These are phyloP conservation scores for Yamadazyma nakazawae DNA, from an alignment of 805 yeast genomes.

Conservation along the genomic window DNA sequence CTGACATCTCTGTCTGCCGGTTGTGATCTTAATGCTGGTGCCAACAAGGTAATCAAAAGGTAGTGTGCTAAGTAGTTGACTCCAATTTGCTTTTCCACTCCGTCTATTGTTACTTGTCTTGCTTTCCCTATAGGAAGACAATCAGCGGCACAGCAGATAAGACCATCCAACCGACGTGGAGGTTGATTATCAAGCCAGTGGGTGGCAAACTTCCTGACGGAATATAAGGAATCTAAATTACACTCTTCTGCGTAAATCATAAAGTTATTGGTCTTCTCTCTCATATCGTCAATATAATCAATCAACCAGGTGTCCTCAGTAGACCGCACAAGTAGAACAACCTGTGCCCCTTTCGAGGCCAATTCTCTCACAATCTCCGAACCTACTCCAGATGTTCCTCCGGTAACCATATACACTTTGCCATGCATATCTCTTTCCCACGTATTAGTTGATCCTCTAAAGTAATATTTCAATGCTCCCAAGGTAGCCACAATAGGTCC, in stretches of 20 bases:
- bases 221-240: constrained; percentile 68
- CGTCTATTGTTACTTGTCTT: constrained; percentile 73
- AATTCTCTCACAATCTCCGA: constrained; percentile 69
- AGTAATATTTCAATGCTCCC: constrained; percentile 62
- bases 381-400: constrained; percentile 95
- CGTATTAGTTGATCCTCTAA: constrained; percentile 75
- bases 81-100: constrained; percentile 82
- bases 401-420: constrained; percentile 75
- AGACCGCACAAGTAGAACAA: constrained; percentile 67
- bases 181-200: constrained; percentile 90
- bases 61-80: constrained; percentile 77
- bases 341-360: constrained; percentile 82
- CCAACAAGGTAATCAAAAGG: constrained; percentile 73
- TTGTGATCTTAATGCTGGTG: constrained; percentile 84
- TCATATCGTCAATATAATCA: constrained; percentile 75
- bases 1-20: constrained; percentile 95
- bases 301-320: constrained; percentile 67
- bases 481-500: constrained; percentile 53
- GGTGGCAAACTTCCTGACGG: constrained; percentile 87
- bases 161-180: constrained; percentile 87
- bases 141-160: constrained; percentile 85
- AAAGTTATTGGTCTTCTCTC: constrained; percentile 65
- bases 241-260: constrained; percentile 89
- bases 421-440: constrained; percentile 96
- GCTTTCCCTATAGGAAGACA: constrained; percentile 63